Evolutionary conservation across 2,329 filamentous ascomycete genomes (phyloP).

Genomic region (Thielaviopsis ethacetica): DNA sequence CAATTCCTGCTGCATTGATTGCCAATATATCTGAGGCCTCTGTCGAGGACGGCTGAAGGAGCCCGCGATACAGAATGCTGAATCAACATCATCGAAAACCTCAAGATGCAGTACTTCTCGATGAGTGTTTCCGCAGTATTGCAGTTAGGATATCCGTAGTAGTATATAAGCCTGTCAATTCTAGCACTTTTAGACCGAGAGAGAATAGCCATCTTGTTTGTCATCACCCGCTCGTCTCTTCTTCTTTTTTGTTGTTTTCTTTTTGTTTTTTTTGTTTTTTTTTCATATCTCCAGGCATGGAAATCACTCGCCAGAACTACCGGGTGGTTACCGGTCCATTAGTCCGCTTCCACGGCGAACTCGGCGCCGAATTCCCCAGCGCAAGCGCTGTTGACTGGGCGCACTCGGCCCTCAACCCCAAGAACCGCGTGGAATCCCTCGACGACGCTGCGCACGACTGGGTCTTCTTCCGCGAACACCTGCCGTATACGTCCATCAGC

Average conservation of each 20-base stretch:
- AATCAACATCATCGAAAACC: too few relatives aligned
- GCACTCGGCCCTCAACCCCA: background rate
- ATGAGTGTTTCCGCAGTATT: too few relatives aligned
- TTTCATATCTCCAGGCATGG: background rate
- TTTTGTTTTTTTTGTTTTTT: background rate
- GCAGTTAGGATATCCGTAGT: too few relatives aligned
- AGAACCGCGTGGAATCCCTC: background rate
- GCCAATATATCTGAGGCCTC: background rate
- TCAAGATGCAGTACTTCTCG: too few relatives aligned
- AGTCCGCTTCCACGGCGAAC: background rate
- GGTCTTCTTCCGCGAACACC: conserved; percentile 2
- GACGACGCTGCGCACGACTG: background rate
- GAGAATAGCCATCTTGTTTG: too few relatives aligned
- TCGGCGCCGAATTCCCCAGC: background rate
- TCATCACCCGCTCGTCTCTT: background rate
- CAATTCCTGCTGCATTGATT: background rate
- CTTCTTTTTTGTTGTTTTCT: background rate
- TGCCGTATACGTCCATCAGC: conserved; percentile 1
- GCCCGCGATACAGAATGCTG: background rate
- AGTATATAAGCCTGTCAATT: too few relatives aligned
- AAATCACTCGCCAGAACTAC: background rate
- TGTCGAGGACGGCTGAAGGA: background rate
- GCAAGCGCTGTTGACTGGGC: background rate
- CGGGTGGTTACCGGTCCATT: background rate
- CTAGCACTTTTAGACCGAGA: too few relatives aligned